These are phyloP conservation scores for Gonapodya sp. DNA, from an alignment of 192 early-diverging fungal genomes.

Conservation along the genomic window DNA sequence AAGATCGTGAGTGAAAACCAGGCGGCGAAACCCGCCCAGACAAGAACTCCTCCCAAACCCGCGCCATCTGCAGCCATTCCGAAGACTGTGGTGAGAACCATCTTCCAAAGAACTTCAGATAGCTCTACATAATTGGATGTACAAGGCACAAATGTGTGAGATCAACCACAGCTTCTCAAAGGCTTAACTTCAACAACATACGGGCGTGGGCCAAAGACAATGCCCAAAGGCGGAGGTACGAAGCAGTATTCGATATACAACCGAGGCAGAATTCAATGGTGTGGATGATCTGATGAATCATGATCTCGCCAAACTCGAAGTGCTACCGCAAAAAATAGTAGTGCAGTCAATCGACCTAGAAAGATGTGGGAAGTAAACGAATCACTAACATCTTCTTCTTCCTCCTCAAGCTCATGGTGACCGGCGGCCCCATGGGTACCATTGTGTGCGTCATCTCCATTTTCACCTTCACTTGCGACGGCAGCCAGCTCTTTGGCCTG, in stretches of 20 bases:
- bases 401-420: background rate
- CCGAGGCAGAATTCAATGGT: conserved; percentile 96
- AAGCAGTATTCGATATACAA: conserved; percentile 96
- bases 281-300: conserved; percentile 97
- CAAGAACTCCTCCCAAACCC: conserved; percentile 48
- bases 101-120: conserved; percentile 92
- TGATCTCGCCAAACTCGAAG: conserved; percentile 91
- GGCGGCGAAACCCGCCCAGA: conserved; percentile 68
- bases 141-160: conserved; percentile 6
- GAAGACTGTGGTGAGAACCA: conserved; percentile 63
- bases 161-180: too few species aligned
- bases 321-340: conserved; percentile 19
- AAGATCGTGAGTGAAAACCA: conserved; percentile 82
- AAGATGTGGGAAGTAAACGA: background rate
- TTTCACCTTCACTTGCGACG: background rate
- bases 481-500: background rate
- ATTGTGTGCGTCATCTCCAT: background rate
- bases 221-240: conserved; percentile 98
- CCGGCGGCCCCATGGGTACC: background rate
- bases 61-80: conserved; percentile 30
- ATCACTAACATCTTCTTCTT: background rate
- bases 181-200: conserved; percentile 28
- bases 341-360: background rate
- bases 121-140: conserved; percentile 53
- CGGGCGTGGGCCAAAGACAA: conserved; percentile 93